Evolutionary conservation across 192 early-diverging fungal genomes (phyloP).

Genomic region (Chytriomyces confervae): DNA sequence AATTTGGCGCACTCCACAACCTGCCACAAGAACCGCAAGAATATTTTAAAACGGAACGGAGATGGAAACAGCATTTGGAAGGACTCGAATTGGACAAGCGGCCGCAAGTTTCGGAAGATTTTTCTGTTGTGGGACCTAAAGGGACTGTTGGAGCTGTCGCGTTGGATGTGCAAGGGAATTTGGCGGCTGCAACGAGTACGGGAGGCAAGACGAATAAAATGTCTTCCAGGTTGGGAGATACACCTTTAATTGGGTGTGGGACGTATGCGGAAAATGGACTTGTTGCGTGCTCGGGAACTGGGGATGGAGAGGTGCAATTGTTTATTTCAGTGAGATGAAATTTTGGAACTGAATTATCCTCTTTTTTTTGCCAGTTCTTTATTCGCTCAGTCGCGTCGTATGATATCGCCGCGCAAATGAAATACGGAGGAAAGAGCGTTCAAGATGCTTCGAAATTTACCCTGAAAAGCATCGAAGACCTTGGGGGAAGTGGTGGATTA

Average conservation of each 20-base stretch:
- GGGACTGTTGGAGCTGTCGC: constrained; percentile 58
- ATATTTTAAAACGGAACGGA: constrained; percentile 47
- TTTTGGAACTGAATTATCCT: not conserved
- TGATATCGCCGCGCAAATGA: constrained; percentile 52
- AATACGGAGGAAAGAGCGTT: constrained; percentile 47
- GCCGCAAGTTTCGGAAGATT: constrained; percentile 9
- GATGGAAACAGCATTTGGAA: constrained; percentile 54
- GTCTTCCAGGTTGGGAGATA: constrained; percentile 53
- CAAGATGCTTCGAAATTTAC: constrained; percentile 39
- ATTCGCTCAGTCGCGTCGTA: constrained; percentile 48
- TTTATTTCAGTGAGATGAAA: not conserved
- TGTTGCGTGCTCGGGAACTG: constrained; percentile 52
- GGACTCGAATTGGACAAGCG: not conserved
- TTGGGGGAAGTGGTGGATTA: constrained; percentile 50
- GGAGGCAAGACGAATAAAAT: constrained; percentile 56
- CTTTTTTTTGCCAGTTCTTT: constrained; percentile 46
- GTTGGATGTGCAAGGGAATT: constrained; percentile 48
- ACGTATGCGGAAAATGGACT: constrained; percentile 55
- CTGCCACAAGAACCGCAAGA: constrained; percentile 49
- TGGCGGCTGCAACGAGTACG: constrained; percentile 54
- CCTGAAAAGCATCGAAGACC: constrained; percentile 39
- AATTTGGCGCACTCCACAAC: constrained; percentile 41
- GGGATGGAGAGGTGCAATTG: constrained; percentile 47
- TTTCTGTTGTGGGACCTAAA: constrained; percentile 34
- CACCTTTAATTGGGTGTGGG: constrained; percentile 54